These are phyloP conservation scores for Azolla pinnata DNA, from an alignment of 75 land plant genomes.

Conservation along the genomic window DNA sequence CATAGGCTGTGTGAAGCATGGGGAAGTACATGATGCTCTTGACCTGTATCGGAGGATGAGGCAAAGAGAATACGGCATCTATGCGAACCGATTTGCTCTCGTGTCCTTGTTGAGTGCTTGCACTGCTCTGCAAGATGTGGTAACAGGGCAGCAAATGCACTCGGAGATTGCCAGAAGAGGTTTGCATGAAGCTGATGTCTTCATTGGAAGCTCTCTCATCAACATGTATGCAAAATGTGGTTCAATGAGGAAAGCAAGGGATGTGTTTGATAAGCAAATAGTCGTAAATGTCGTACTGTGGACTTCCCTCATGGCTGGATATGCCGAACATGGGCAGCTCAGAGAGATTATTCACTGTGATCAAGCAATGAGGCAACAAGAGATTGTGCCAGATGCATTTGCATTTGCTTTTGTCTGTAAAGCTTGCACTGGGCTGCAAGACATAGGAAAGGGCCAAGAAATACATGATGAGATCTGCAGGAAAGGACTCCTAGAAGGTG, in stretches of 20 bases:
- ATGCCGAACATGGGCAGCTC: constrained; percentile 20
- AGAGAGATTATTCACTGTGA: constrained; percentile 16
- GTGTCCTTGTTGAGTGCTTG: constrained; percentile 53
- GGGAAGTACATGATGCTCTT: constrained; percentile 17
- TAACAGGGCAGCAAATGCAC: constrained; percentile 52
- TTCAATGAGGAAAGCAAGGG: constrained; percentile 3
- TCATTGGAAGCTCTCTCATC: constrained; percentile 51
- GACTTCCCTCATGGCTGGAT: constrained; percentile 27
- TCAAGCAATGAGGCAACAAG: constrained; percentile 21
- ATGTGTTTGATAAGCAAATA: constrained; percentile 9
- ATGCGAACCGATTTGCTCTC: constrained; percentile 45
- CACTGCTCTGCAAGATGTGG: constrained; percentile 38
- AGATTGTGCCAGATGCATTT: constrained; percentile 19
- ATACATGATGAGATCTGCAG: constrained; percentile 24
- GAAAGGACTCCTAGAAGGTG: constrained; percentile 18
- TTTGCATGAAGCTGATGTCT: constrained; percentile 38
- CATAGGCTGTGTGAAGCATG: background rate
- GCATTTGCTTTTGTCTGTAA: constrained; percentile 23
- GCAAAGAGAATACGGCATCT: constrained; percentile 30
- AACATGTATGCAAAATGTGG: constrained; percentile 16
- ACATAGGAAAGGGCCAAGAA: constrained; percentile 6
- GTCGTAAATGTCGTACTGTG: constrained; percentile 26
- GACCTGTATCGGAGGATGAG: constrained; percentile 37
- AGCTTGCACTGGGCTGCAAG: constrained; percentile 11
- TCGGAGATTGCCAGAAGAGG: constrained; percentile 44